Evolutionary conservation across 106 monocot species (phyloP), one percentile per base, ranked within the genome.

Genomic region (Posidonia australis): DNA sequence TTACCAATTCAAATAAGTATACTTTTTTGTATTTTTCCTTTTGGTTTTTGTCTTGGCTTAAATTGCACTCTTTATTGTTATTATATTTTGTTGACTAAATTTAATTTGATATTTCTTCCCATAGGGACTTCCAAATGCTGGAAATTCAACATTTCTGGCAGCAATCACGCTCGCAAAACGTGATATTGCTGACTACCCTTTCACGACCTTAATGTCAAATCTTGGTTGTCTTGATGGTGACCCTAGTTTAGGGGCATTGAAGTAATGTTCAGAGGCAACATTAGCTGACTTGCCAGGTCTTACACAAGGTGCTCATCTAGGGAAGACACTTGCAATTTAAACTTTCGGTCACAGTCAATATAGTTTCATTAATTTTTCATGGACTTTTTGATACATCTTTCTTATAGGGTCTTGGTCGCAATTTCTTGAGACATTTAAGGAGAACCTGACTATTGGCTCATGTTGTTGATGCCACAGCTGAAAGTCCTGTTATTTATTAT

Each of bases 111-210:
- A 16, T 31, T 18, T 43, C 16, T 70, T 70, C 44, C 42, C 56
- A 53, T 54, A 96, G 90, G 96, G 96, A 46, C 84, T 96, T 51
- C 96, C 96, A 62, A 96, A 96, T 84, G 96, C 96, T 70, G 96
- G 96, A 66, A 96, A 96, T 58, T 90, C 90, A 27, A 96, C 96
- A 51, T 82, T 96, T 73, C 68, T 96, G 54, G 77, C 84, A 46
- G 76, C 96, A 13, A 69, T 90, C 5, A 90, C 96, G 28, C 78
- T 70, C 72, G 90, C 96, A 73, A 87, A 78, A 75, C 96, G 90
- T 63, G 90, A 90, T 70, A 96, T 96, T 73, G 90, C 96, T 20
- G 87, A 90, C 46, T 96, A 96, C 62, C 90, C 90, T 53, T 96
- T 96, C 56, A 96, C 96, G 70, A 96, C 96, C 26, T 66, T 96